Evolutionary conservation across 1,139 yeast species (phyloP).

Genomic region (Arxiozyma heterogenica): DNA sequence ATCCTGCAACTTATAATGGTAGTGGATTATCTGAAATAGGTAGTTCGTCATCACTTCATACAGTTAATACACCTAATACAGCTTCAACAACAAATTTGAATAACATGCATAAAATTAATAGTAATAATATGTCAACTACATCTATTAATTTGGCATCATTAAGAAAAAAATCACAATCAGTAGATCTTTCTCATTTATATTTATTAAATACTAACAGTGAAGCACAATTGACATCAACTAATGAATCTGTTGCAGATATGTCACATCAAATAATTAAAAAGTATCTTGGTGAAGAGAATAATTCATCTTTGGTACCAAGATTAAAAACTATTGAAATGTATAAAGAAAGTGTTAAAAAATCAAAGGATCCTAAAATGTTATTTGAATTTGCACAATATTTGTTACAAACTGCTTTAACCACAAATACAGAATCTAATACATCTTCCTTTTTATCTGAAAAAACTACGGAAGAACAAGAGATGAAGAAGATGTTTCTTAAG

Average conservation of each 20-base stretch:
- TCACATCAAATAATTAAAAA: conserved; percentile 36
- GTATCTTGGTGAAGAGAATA: conserved; percentile 45
- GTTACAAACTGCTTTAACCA: conserved; percentile 70
- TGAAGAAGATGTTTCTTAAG: conserved; percentile 46
- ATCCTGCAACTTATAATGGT: background rate
- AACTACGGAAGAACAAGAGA: conserved; percentile 12
- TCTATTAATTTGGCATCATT: background rate
- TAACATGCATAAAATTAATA: background rate
- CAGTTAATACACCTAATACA: background rate
- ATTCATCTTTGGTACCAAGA: conserved; percentile 50
- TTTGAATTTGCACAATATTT: conserved; percentile 89
- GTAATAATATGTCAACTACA: background rate
- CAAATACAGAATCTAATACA: conserved; percentile 25
- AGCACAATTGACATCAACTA: conserved; percentile 33
- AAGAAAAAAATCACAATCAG: conserved; percentile 27
- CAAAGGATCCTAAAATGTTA: conserved; percentile 75
- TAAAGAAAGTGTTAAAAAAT: conserved; percentile 73
- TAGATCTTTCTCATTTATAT: conserved; percentile 35
- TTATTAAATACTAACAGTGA: conserved; percentile 29
- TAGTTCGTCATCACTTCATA: background rate
- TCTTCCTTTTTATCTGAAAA: conserved; percentile 1
- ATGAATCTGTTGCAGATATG: conserved; percentile 33
- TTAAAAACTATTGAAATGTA: conserved; percentile 82
- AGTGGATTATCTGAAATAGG: background rate
- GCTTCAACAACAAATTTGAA: background rate